phyloP scores from a whole-genome alignment of 441 rosid species.

The Arabidopsis hybrid region DNA sequence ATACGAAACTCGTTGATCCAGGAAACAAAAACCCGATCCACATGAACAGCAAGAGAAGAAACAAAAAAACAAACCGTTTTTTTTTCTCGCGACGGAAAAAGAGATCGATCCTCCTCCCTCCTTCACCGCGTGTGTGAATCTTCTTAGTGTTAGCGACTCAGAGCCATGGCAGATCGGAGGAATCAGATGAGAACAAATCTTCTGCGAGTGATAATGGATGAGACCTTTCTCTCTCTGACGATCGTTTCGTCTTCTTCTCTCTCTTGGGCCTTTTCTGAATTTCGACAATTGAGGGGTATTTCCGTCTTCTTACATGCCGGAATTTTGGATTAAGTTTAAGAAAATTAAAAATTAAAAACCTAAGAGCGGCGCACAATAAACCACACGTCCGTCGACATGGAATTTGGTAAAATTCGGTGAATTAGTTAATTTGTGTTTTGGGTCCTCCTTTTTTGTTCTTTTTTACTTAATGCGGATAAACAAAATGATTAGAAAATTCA shows the following conservation, averaged over 20 bases:
- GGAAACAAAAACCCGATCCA: slow-evolving; percentile 11
- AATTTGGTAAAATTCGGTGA: background rate
- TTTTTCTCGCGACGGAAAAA: slow-evolving; percentile 21
- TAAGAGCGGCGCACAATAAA: slow-evolving; percentile 22
- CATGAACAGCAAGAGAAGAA: background rate
- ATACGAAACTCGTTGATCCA: background rate
- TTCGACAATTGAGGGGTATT: slow-evolving; percentile 31
- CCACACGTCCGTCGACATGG: slow-evolving; percentile 43
- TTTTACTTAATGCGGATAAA: background rate
- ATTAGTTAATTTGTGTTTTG: slow-evolving; percentile 1
- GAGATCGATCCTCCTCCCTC: slow-evolving; percentile 34
- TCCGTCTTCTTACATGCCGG: background rate
- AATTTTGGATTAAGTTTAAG: slow-evolving; percentile 27
- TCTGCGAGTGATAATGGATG: slow-evolving; percentile 21
- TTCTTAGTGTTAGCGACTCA: background rate
- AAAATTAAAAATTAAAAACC: background rate
- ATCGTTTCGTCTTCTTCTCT: slow-evolving; percentile 11
- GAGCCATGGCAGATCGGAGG: slow-evolving; percentile 37
- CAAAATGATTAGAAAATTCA: background rate
- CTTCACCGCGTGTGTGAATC: slow-evolving; percentile 13
- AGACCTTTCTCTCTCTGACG: slow-evolving; percentile 21
- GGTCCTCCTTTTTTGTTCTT: background rate
- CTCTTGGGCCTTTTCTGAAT: slow-evolving; percentile 15
- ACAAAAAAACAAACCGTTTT: slow-evolving; percentile 28
- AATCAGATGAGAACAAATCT: slow-evolving; percentile 29